Base-by-base conservation (phyloP, 2,329 filamentous ascomycete genomes). In the Penicillium nordicum region DNA sequence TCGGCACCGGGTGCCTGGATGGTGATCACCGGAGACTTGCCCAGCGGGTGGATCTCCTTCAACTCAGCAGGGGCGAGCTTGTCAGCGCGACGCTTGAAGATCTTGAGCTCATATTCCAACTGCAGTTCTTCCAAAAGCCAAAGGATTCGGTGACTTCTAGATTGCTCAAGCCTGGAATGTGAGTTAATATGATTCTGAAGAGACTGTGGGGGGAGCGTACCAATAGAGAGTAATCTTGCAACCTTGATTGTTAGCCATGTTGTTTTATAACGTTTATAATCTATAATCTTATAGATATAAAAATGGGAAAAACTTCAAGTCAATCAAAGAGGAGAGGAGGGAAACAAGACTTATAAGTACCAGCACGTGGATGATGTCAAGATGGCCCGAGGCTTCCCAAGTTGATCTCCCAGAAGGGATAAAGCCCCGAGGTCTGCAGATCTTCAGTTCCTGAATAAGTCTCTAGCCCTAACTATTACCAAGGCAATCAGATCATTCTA, bases 41-140 rank as follows among this genome's bases (percentile, higher is more conserved):
- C 93, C 4, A 97, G 80, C 0, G 90, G 88, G 68, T 96, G 91
- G 37, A 96, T 76, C 61, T 90, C 80, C 68, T 88, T 87, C 44
- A 97, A 82, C 67, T 89, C 88, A 0, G 84, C 78, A 4, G 90
- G 90, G 1, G 92, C 92, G n/a, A 89, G 79, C 64, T 79, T 82
- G 53, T 87, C 82, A 55, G 74, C 67, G 38, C 72, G 71, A 37
- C 92, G 87, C 72, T 90, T 90, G 80, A 88, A 94, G 52, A 88
- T 81, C 68, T 93, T 85, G 56, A 97, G 76, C 59, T 92, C 84
- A 75, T 96, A 96, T 29, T 87, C 82, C 34, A 96, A 74, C 42
- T 88, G 82, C 59, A 94, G 85, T 73, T 93, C 90, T 71, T 94
- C 89, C 42, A 96, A 83, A 7, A 96, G 85, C 89, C 90, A 96